These are phyloP conservation scores for Silybum marianum DNA, from an alignment of 129 eudicot genomes.

Conservation along the genomic window DNA sequence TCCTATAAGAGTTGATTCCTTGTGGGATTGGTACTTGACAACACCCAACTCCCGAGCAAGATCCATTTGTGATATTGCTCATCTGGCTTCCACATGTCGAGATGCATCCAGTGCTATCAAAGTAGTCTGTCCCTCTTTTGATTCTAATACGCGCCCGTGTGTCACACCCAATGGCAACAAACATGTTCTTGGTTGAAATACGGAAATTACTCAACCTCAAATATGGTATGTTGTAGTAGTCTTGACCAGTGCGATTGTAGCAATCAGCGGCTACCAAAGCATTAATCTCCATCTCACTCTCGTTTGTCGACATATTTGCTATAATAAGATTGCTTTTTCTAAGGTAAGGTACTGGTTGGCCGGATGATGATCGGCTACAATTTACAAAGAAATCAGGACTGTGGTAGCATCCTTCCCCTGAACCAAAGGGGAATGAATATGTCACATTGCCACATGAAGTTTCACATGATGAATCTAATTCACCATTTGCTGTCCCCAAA, in stretches of 20 bases:
- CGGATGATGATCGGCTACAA: slow-evolving; percentile 9
- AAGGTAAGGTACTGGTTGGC: background rate
- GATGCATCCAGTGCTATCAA: slow-evolving; percentile 13
- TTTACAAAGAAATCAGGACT: background rate
- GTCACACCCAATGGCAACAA: slow-evolving; percentile 36
- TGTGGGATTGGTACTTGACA: slow-evolving; percentile 31
- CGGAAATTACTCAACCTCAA: background rate
- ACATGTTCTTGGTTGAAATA: slow-evolving; percentile 25
- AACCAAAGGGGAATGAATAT: slow-evolving; percentile 33
- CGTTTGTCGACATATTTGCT: background rate
- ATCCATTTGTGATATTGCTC: background rate
- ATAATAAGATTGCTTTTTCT: background rate
- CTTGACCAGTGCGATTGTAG: background rate
- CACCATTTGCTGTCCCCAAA: slow-evolving; percentile 10
- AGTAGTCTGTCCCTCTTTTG: background rate
- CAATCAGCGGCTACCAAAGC: slow-evolving; percentile 19
- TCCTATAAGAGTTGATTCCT: background rate
- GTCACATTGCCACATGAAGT: slow-evolving; percentile 27
- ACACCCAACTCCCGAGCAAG: slow-evolving; percentile 42
- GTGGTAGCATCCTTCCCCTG: slow-evolving; percentile 11
- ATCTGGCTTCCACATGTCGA: background rate
- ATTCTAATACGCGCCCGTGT: background rate
- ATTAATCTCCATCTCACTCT: slow-evolving; percentile 13
- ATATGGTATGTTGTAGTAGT: background rate
- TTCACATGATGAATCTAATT: slow-evolving; percentile 15